Evolutionary conservation across 768 basidiomycete species (phyloP), one percentile per base, ranked within the genome.

Genomic region (Calocybe gangraenosa): DNA sequence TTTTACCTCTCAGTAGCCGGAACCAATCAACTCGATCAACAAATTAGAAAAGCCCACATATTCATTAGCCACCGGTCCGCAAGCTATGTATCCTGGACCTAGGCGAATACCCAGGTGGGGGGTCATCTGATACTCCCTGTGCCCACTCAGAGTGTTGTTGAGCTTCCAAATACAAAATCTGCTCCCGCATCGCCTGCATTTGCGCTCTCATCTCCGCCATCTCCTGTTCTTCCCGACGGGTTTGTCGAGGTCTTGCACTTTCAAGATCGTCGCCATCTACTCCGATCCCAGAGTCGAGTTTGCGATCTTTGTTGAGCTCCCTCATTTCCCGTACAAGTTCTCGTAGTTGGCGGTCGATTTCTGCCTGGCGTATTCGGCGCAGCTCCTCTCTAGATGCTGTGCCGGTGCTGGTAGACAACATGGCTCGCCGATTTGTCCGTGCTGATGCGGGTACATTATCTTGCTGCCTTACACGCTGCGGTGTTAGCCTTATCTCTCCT

Each of bases 51-150:
- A n/a, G n/a, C n/a, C n/a, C n/a, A n/a, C n/a, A n/a, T n/a, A n/a
- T n/a, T n/a, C n/a, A n/a, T n/a, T n/a, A n/a, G n/a, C n/a, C n/a
- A n/a, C n/a, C n/a, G n/a, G n/a, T n/a, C n/a, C n/a, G n/a, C n/a
- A n/a, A n/a, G n/a, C n/a, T n/a, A n/a, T n/a, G n/a, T n/a, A n/a
- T n/a, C n/a, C n/a, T n/a, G n/a, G n/a, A n/a, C n/a, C n/a, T n/a
- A n/a, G 35, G 31, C 11, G 47, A 44, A 20, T 57, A 57, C 18
- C 36, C 50, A 0, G 52, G 55, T 9, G 53, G 55, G 11, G 50
- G 46, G 28, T 57, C 56, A 19, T 52, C 36, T 19, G 39, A 36
- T 15, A 47, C 34, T 18, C 47, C 45, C 14, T 36, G 38, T 7
- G 44, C 40, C 50, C 49, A 37, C 11, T 40, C 35, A 9, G 44